Evolutionary conservation across 2,329 filamentous ascomycete species (phyloP).

Genomic region (Fusarium neocosmosporiellum): DNA sequence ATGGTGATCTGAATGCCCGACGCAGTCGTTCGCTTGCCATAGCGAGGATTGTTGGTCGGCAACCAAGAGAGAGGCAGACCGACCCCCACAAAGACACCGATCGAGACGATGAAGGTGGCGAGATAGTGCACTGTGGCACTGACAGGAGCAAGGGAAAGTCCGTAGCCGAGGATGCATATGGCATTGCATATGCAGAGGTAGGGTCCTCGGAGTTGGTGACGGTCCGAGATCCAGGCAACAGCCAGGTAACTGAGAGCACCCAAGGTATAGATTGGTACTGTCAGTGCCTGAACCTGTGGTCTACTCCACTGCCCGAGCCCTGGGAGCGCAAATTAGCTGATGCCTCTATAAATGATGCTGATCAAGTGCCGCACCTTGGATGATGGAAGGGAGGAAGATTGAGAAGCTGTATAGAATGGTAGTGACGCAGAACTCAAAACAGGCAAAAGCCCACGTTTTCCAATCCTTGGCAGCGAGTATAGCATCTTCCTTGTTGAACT

Average conservation of each 20-base stretch:
- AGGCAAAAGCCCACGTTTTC: constrained; percentile 19
- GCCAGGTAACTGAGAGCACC: constrained; percentile 68
- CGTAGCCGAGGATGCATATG: too few species aligned
- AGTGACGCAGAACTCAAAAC: constrained; percentile 15
- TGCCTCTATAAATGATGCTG: too few species aligned
- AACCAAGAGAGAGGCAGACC: constrained; percentile 16
- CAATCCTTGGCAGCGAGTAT: too few species aligned
- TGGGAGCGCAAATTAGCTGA: too few species aligned
- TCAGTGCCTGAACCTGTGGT: constrained; percentile 44
- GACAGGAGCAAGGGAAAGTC: constrained; percentile 54
- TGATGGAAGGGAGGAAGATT: constrained; percentile 79
- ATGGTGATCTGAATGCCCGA: constrained; percentile 16
- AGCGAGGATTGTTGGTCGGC: constrained; percentile 16
- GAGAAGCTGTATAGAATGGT: constrained; percentile 61
- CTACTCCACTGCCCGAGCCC: constrained; percentile 13
- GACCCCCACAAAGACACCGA: constrained; percentile 13
- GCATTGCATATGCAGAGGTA: constrained; percentile 70
- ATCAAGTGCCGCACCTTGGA: too few species aligned
- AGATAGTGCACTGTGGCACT: constrained; percentile 56
- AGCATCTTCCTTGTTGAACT: too few species aligned
- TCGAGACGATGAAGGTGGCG: not conserved
- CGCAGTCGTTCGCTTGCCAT: constrained; percentile 17
- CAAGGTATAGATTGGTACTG: constrained; percentile 71
- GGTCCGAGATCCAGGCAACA: constrained; percentile 66
- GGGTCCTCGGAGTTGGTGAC: constrained; percentile 65